Conservation (phyloP, 2,329 filamentous ascomycete species). For the Fusarium tjaetaba region DNA sequence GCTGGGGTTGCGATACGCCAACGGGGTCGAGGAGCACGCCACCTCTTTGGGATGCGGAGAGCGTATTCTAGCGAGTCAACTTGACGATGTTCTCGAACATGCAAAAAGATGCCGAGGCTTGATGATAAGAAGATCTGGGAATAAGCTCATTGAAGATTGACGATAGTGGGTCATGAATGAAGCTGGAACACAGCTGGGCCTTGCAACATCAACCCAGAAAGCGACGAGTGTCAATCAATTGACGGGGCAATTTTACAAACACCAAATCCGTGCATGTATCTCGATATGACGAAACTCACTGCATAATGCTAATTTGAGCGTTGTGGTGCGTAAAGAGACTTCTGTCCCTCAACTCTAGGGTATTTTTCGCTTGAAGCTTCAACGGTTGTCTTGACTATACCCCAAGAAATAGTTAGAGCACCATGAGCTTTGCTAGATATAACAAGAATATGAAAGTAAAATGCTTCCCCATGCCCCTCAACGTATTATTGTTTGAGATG, state of each 20-base stretch:
- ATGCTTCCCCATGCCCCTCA: accelerated
- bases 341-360: neutral
- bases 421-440: accelerated
- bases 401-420: too few relatives aligned
- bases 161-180: neutral
- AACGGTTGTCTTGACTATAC: neutral
- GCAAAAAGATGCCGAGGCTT: neutral
- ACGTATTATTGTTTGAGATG: accelerated
- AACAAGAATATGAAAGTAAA: accelerated
- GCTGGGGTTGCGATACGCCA: slow-evolving; percentile 2
- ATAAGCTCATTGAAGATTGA: neutral
- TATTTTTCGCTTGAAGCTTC: neutral
- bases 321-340: neutral
- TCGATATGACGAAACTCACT: neutral
- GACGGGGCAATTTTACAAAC: accelerated
- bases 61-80: neutral
- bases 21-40: neutral
- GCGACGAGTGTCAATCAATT: too few relatives aligned
- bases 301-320: too few relatives aligned
- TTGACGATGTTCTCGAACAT: neutral
- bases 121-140: neutral
- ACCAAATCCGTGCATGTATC: accelerated
- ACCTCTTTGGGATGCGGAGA: neutral
- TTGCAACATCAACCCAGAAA: too few relatives aligned
- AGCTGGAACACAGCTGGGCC: accelerated